Conservation (phyloP, 1,284 basidiomycete genomes). For the Austroboletus niveus region DNA sequence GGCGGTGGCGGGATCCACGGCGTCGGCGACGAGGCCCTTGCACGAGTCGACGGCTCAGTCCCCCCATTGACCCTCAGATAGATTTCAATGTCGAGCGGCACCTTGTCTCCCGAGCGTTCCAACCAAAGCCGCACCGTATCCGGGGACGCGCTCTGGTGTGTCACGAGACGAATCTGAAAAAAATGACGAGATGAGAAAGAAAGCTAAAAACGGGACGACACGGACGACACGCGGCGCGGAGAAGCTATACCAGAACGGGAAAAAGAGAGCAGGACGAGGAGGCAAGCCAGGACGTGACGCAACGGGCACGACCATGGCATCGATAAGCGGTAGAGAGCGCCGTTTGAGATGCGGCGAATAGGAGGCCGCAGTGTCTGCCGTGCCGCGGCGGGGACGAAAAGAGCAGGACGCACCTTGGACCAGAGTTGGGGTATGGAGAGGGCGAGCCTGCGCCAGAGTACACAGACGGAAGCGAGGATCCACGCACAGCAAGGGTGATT, state of each 20-base stretch:
- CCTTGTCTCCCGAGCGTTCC: slow-evolving; percentile 64
- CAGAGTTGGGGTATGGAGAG: slow-evolving; percentile 65
- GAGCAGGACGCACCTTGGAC: slow-evolving; percentile 59
- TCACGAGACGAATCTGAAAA: slow-evolving; percentile 64
- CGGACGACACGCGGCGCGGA: slow-evolving; percentile 1
- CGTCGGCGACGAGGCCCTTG: slow-evolving; percentile 34
- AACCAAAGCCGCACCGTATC: slow-evolving; percentile 77
- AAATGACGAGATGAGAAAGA: slow-evolving; percentile 2
- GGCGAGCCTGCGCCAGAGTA: slow-evolving; percentile 58
- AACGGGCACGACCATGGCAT: not conserved
- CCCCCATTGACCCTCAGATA: slow-evolving; percentile 53
- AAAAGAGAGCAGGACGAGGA: not conserved
- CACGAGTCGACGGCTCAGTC: slow-evolving; percentile 23
- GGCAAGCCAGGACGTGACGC: not conserved
- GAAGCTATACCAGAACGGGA: not conserved
- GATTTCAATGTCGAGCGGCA: slow-evolving; percentile 76
- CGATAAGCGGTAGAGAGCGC: slow-evolving; percentile 13
- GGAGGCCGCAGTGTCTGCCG: not conserved
- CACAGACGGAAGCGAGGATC: slow-evolving; percentile 64
- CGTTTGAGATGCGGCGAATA: slow-evolving; percentile 8
- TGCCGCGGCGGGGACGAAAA: not conserved
- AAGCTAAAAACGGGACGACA: slow-evolving; percentile 5
- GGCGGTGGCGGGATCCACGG: slow-evolving; percentile 41
- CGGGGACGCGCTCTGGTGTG: slow-evolving; percentile 64
- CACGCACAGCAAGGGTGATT: slow-evolving; percentile 66